These are phyloP conservation scores for Cyphellophora europaea DNA, from an alignment of 2,329 filamentous ascomycete species.

Conservation along the genomic window DNA sequence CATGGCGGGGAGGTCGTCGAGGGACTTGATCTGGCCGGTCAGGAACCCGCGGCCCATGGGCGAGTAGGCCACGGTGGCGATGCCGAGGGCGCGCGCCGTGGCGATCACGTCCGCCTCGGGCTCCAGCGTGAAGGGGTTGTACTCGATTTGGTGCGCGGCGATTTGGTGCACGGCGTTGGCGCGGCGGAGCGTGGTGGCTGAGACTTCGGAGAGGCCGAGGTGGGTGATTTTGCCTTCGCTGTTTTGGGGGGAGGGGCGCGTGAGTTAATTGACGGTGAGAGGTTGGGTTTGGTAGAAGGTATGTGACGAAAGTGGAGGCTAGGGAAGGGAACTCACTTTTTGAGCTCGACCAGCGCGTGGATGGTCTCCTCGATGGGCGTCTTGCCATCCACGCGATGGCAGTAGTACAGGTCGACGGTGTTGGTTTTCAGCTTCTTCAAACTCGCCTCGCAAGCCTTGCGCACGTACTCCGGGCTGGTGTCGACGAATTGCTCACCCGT, in stretches of 20 bases:
- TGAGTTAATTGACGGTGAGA: too few relatives aligned
- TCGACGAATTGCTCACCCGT: slow-evolving; percentile 15
- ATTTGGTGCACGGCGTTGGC: slow-evolving; percentile 38
- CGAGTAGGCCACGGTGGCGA: slow-evolving; percentile 64
- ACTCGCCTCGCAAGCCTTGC: slow-evolving; percentile 25
- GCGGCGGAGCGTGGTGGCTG: slow-evolving; percentile 36
- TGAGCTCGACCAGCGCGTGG: slow-evolving; percentile 33
- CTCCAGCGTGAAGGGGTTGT: slow-evolving; percentile 36
- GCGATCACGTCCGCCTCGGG: slow-evolving; percentile 37
- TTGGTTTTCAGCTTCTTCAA: slow-evolving; percentile 27
- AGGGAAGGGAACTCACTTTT: slow-evolving; percentile 28
- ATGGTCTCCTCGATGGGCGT: slow-evolving; percentile 37
- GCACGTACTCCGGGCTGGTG: slow-evolving; percentile 28
- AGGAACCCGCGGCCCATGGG: slow-evolving; percentile 56
- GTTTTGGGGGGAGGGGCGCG: not conserved
- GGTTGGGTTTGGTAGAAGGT: not conserved
- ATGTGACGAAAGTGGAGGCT: not conserved
- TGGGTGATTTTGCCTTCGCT: slow-evolving; percentile 40
- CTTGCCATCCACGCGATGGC: slow-evolving; percentile 33
- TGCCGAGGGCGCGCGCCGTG: slow-evolving; percentile 46
- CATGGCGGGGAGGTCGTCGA: slow-evolving; percentile 49
- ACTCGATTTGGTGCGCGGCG: slow-evolving; percentile 41
- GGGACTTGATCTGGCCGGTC: slow-evolving; percentile 41
- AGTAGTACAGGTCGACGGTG: slow-evolving; percentile 34
- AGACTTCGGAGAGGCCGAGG: slow-evolving; percentile 39